Evolutionary conservation across 306 rosid species (phyloP).

Genomic region (Corylus avellana): DNA sequence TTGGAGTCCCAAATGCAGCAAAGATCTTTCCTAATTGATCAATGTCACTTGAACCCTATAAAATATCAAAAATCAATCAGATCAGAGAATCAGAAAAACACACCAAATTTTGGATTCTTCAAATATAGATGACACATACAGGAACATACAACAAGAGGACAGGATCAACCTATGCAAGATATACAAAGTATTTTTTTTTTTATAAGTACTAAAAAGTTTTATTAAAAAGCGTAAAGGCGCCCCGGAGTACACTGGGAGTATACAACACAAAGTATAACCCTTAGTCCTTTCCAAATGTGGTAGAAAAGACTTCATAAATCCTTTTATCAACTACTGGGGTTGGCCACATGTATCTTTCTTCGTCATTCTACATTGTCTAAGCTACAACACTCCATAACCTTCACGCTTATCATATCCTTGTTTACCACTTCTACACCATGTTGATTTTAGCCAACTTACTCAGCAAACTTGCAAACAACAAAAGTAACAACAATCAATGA

Average conservation of each 20-base stretch:
- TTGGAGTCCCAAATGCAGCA: conserved; percentile 92
- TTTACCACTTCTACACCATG: background rate
- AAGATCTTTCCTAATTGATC: conserved; percentile 96
- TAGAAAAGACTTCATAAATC: background rate
- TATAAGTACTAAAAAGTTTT: no score
- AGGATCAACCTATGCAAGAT: conserved; percentile 5
- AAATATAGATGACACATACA: conserved; percentile 15
- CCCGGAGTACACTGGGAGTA: no score
- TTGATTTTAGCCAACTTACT: background rate
- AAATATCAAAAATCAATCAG: conserved; percentile 13
- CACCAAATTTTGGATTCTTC: background rate
- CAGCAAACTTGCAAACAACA: background rate
- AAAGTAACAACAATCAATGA: background rate
- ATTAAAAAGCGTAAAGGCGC: no score
- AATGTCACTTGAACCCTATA: conserved; percentile 90
- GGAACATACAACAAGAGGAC: conserved; percentile 1
- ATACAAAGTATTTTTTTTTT: background rate
- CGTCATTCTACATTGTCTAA: background rate
- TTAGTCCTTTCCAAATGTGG: background rate
- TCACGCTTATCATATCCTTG: background rate
- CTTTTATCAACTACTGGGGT: background rate
- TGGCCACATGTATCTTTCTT: background rate
- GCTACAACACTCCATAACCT: background rate
- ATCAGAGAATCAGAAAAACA: conserved; percentile 22
- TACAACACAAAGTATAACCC: background rate